Base-by-base conservation (phyloP, 371 early-diverging fungal species). In the Chytridiales sp. region DNA sequence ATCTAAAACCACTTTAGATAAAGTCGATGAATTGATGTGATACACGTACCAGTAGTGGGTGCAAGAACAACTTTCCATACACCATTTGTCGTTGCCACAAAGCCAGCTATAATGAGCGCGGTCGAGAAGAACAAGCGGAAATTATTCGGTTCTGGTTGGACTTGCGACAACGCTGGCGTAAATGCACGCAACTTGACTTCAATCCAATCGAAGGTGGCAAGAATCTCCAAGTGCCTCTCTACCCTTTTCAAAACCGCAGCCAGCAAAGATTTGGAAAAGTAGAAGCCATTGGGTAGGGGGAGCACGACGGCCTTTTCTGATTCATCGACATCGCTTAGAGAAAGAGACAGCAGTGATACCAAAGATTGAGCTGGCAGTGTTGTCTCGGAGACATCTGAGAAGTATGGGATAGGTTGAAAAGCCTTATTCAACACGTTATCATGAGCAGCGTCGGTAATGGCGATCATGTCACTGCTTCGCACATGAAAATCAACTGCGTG, bases 221-320 rank as follows among this genome's bases (percentile, higher is more conserved):
- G 30, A 46, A 48, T 61, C 22, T 61, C 62, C 47, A 71, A 30
- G 34, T 64, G 67, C 40, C 19, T 30, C 19, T 61, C 62, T 26
- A 61, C 42, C 6, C 35, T 46, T 9, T 27, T 22, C 13, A 71
- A 24, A 6, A 59, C 64, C 1, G 3, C 17, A 17, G 50, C 48
- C 6, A 56, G 47, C 15, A 57, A 21, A 24, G 53, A 32, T 27
- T 43, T 9, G 27, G 64, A 40, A 40, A 71, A 60, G 31, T 64
- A 6, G 1, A 71, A 39, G 11, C 71, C 71, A 30, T 62, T 53
- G 21, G 58, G 53, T 2, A 67, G 31, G n/a, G 64, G 48, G 17
- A 67, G 31, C 9, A 64, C 64, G 3, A 21, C 17, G 5, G 67
- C 52, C n/a, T 49, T 29, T 4, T 31, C 46, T 13, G 54, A 36